Base-by-base conservation (phyloP, 176 grass and related monocot genomes). In the Musa troglodytarum region DNA sequence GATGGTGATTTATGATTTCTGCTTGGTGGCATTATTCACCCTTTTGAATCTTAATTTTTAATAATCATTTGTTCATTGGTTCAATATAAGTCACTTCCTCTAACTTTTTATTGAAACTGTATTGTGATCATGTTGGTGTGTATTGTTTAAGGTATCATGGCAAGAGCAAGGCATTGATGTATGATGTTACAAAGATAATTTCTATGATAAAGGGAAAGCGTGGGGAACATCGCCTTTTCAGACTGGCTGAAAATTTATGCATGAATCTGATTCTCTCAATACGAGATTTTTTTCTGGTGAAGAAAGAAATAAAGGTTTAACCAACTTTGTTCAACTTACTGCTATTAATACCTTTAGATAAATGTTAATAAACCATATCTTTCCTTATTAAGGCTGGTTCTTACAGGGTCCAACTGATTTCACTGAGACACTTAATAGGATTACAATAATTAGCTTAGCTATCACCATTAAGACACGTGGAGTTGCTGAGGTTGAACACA, bases 131-230 rank as follows among this genome's bases (percentile, higher is more conserved):
- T 70, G 9, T 21, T 19, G 51, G 80, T 75, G 75, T 72, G 69
- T 55, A 51, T 71, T 12, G 73, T 74, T 53, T 56, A 54, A 93
- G 94, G 80, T 98, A 98, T 72, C 87, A 93, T 79, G 94, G 94
- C 68, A 98, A 93, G 87, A 98, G 94, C 72, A 98, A 98, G 84
- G 90, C 90, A 65, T 85, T 98, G 76, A 93, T 98, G 94, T 93
- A 98, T 87, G 94, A 98, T 85, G 94, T 98, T 58, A 98, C 94
- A 76, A 98, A 93, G 75, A 98, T 98, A 82, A 93, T 93, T 85
- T 93, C 94, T 52, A 98, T 91, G 90, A 93, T 98, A 81, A 98
- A 93, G 73, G 82, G 84, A 29, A 98, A 93, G 85, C 88, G 88
- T 74, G 94, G 94, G 67, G 94, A 98, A 74, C 94, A 98, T 87